Base-by-base conservation (phyloP, 257 asterid genomes). In the Lycium ferocissimum region DNA sequence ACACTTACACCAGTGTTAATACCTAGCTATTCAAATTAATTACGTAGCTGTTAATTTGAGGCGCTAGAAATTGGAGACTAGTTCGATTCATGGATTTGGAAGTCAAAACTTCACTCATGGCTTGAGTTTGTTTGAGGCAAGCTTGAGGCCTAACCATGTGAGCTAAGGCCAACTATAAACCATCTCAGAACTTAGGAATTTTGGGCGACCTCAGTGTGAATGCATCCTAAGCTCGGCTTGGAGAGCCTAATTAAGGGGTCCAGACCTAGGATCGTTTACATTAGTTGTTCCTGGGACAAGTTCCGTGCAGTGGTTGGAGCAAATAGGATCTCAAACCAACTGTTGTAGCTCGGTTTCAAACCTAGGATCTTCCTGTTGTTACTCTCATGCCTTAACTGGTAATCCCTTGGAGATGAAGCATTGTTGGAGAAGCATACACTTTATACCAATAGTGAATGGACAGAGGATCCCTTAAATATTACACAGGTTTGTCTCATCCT, bases 311-410 rank as follows among this genome's bases (percentile, higher is more conserved):
- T 67, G 20, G 75, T 66, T 12, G 45, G 11, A 66, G 45, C n/a
- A 33, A 35, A 14, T 35, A 67, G 20, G 47, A 26, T 26, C 49
- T 6, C 13, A 67, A 11, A 67, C 75, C 47, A 67, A 13, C 20
- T 67, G 15, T 45, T 67, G 3, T 40, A 67, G 6, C 7, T 67
- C 20, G 49, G 49, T 13, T 35, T 13, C 11, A 3, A 67, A 33
- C 75, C 75, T 6, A 67, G 75, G 72, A 67, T 67, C 75, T 35
- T 67, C 49, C 35, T 13, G 63, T 67, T 67, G 47, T 40, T 67
- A 67, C 20, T 14, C 47, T 11, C 75, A 67, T 35, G 49, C 75
- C 49, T 67, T 47, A 67, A 40, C 6, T 4, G 10, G 18, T 35
- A 47, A 67, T 65, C 18, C 66, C 71, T 26, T 65, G 18, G 18